Percentiles rank a stretch among this genome's conserved stretches.
These are phyloP conservation scores for Batrachochytrium dendrobatidis DNA, from an alignment of 371 early-diverging fungal genomes.

Conservation along the genomic window DNA sequence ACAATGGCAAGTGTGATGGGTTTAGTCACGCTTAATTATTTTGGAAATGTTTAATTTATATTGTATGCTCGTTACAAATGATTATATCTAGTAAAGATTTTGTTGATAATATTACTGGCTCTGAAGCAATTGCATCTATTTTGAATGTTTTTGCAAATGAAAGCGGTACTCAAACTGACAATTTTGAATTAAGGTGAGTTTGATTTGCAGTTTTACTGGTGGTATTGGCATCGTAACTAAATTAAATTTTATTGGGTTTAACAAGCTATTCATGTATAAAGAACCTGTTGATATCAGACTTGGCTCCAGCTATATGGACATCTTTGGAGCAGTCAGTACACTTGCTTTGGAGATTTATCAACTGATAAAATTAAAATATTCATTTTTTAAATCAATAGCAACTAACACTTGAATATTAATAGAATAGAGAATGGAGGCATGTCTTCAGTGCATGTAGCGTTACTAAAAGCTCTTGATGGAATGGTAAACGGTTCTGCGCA, in stretches of 20 bases:
- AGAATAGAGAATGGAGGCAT: too few species aligned
- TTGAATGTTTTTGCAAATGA: background rate
- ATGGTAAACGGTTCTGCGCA: background rate
- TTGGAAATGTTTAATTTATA: background rate
- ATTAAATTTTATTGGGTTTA: too few species aligned
- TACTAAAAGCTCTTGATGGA: slow-evolving; percentile 1
- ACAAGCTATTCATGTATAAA: background rate
- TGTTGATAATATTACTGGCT: background rate
- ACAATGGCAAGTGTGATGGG: background rate
- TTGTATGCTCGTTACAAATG: background rate
- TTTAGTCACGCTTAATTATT: background rate
- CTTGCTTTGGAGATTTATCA: too few species aligned
- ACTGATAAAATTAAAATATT: too few species aligned
- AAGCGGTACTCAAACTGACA: background rate
- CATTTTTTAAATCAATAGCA: too few species aligned
- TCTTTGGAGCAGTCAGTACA: background rate
- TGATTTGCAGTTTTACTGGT: too few species aligned
- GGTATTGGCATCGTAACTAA: too few species aligned
- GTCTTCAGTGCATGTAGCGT: background rate
- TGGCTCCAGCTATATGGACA: background rate
- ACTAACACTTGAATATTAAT: too few species aligned
- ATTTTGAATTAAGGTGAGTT: background rate
- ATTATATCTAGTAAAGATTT: background rate
- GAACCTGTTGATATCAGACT: background rate
- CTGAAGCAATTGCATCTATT: background rate